Evolutionary conservation across 495 filamentous ascomycete species (phyloP).

Genomic region (Xylaria curta): DNA sequence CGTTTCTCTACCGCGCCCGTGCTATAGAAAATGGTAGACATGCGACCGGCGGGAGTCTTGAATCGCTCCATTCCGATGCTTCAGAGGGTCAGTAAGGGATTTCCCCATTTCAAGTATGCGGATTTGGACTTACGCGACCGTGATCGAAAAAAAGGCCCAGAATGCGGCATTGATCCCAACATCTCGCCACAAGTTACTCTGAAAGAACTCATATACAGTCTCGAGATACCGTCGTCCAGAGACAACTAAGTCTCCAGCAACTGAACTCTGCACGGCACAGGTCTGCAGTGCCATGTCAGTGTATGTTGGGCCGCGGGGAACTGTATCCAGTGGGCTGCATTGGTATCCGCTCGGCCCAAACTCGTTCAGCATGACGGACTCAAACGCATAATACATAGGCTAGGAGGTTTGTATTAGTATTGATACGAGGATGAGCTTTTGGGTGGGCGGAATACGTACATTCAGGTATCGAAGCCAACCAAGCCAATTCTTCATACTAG

Average conservation of each 20-base stretch:
- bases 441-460: background rate
- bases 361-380: constrained; percentile 89
- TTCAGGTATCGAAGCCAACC: constrained; percentile 78
- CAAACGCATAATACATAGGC: constrained; percentile 82
- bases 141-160: constrained; percentile 64
- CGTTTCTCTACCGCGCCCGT: background rate
- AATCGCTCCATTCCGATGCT: constrained; percentile 42
- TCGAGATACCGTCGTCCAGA: constrained; percentile 71
- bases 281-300: constrained; percentile 51
- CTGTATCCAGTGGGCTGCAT: constrained; percentile 68
- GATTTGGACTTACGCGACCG: constrained; percentile 47
- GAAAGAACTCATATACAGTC: constrained; percentile 63
- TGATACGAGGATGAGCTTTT: too few relatives aligned
- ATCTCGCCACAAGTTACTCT: constrained; percentile 74
- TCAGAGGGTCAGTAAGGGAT: constrained; percentile 2
- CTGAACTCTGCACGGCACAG: constrained; percentile 68
- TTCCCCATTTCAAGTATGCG: constrained; percentile 28
- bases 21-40: constrained; percentile 41
- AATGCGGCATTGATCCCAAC: constrained; percentile 79
- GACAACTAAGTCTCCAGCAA: constrained; percentile 56
- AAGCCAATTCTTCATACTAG: constrained; percentile 76
- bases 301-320: constrained; percentile 52
- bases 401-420: background rate
- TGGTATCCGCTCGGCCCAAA: constrained; percentile 67
- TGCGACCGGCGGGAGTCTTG: constrained; percentile 34